A percentile compares a stretch with the other conserved stretches of the same genome.
These are phyloP conservation scores for Alternaria triticina DNA, from an alignment of 2,329 filamentous ascomycete species.

Conservation along the genomic window DNA sequence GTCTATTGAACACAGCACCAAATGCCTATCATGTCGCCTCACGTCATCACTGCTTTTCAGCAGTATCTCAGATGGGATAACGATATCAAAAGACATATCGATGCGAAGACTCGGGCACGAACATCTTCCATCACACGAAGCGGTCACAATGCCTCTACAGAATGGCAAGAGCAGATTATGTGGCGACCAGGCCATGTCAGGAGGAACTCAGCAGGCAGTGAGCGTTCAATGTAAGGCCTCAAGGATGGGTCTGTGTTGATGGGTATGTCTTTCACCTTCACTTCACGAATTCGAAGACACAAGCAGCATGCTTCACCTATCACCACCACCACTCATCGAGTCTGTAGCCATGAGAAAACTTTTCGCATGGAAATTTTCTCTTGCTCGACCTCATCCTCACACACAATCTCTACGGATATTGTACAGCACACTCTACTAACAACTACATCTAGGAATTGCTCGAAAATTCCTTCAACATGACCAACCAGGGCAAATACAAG, in stretches of 20 bases:
- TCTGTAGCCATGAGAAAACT: background rate
- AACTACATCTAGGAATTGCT: background rate
- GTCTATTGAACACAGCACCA: background rate
- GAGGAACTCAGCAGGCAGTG: background rate
- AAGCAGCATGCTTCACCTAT: background rate
- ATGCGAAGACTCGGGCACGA: constrained; percentile 9
- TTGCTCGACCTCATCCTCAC: background rate
- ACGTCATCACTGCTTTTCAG: constrained; percentile 11
- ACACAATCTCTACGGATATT: background rate
- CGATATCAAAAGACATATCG: constrained; percentile 11
- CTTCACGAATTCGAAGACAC: background rate
- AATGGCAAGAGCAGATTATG: background rate
- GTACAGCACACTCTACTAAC: background rate
- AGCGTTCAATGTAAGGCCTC: background rate
- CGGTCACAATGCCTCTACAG: background rate
- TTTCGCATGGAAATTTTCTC: background rate
- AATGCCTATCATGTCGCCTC: constrained; percentile 11
- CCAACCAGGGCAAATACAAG: background rate
- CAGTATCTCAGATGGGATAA: constrained; percentile 12
- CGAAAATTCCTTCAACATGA: background rate
- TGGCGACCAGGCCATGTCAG: background rate
- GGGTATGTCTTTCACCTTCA: constrained; percentile 2
- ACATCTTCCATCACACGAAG: constrained; percentile 6
- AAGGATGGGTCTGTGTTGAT: background rate
- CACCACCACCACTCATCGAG: background rate